Conservation (phyloP, 106 monocot genomes). For the Allium sativum region DNA sequence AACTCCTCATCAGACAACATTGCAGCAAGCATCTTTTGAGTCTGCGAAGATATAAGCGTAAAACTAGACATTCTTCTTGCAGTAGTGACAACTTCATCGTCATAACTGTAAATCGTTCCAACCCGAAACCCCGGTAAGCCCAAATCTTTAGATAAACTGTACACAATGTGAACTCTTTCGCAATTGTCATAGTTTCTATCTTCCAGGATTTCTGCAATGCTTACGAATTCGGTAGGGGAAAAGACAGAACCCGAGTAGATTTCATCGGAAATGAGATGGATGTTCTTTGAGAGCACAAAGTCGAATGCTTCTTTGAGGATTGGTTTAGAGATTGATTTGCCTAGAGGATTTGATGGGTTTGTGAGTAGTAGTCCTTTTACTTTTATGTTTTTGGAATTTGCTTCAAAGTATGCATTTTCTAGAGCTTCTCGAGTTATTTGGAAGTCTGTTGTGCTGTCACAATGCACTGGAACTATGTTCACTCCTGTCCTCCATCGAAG, state of each 20-base stretch:
- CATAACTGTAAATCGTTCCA: conserved; percentile 65
- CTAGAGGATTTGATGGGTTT: conserved; percentile 62
- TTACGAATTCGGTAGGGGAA: conserved; percentile 45
- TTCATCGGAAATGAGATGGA: conserved; percentile 78
- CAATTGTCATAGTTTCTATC: conserved; percentile 1
- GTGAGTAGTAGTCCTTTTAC: conserved; percentile 44
- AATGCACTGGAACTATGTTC: conserved; percentile 48
- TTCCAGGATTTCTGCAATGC: conserved; percentile 58
- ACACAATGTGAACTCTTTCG: conserved; percentile 63
- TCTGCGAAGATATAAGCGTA: conserved; percentile 67
- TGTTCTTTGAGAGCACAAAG: conserved; percentile 36
- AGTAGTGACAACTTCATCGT: conserved; percentile 47
- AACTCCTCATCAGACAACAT: conserved; percentile 56
- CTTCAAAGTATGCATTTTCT: conserved; percentile 25
- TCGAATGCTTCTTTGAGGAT: conserved; percentile 43
- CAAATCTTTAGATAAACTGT: conserved; percentile 78
- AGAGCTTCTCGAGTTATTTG: conserved; percentile 31
- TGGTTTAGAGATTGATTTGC: conserved; percentile 17
- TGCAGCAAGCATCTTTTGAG: conserved; percentile 45
- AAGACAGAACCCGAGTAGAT: conserved; percentile 89
- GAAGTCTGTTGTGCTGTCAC: conserved; percentile 48
- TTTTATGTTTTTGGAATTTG: conserved; percentile 11
- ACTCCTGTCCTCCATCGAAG: conserved; percentile 74
- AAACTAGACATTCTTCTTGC: conserved; percentile 86
- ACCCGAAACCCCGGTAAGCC: conserved; percentile 71